These are phyloP conservation scores for Gossypium arboreum DNA, from an alignment of 345 rosid genomes.

Conservation along the genomic window DNA sequence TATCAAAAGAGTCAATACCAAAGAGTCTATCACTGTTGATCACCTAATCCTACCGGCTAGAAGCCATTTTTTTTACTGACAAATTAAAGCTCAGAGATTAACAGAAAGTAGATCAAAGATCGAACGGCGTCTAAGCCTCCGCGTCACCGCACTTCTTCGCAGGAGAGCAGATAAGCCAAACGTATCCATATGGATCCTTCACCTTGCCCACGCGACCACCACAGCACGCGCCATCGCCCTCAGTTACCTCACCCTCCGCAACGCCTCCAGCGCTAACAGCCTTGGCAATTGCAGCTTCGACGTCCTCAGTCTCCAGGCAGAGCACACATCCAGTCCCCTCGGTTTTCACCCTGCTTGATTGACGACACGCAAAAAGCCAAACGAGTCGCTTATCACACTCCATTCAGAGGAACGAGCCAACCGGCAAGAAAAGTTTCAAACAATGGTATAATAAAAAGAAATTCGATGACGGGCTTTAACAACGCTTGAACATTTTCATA, in stretches of 20 bases:
- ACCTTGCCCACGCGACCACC: slow-evolving; percentile 60
- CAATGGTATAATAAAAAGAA: no score
- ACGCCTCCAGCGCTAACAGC: slow-evolving; percentile 71
- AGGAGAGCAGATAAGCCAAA: slow-evolving; percentile 61
- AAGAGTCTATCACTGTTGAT: neutral
- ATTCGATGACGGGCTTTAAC: no score
- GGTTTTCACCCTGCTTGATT: slow-evolving; percentile 33
- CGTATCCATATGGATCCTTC: slow-evolving; percentile 76
- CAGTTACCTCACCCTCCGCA: slow-evolving; percentile 43
- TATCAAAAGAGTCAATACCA: neutral
- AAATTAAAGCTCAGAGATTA: neutral
- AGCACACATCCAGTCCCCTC: slow-evolving; percentile 25
- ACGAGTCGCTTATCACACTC: neutral
- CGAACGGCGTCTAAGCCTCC: slow-evolving; percentile 44
- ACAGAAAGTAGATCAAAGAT: slow-evolving; percentile 14
- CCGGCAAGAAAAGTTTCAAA: no score
- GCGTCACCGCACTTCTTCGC: slow-evolving; percentile 31
- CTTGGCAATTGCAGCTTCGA: slow-evolving; percentile 57
- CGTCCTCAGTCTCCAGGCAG: slow-evolving; percentile 63
- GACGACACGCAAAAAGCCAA: neutral
- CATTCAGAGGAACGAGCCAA: neutral
- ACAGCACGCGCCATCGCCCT: slow-evolving; percentile 40
- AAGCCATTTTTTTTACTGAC: neutral
- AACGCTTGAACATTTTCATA: neutral
- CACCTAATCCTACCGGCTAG: slow-evolving; percentile 7